A percentile compares a stretch with the other conserved stretches of the same genome.
These are phyloP conservation scores for Gymnopilus dilepis DNA, from an alignment of 768 basidiomycete genomes.

Conservation along the genomic window DNA sequence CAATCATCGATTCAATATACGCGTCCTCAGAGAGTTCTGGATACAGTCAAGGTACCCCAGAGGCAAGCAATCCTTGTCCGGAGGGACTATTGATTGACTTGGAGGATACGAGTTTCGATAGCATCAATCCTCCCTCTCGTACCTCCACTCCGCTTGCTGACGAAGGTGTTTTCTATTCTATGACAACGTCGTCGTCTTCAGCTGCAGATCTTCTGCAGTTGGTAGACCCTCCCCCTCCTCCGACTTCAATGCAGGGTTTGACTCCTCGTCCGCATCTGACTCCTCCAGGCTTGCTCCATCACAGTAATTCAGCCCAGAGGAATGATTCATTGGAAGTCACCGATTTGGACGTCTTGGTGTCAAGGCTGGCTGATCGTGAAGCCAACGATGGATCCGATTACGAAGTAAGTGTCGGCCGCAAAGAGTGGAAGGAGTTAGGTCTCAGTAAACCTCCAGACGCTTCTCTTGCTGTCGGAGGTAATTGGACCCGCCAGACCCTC, in stretches of 20 bases:
- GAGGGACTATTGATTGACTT: conserved; percentile 65
- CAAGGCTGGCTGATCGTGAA: conserved; percentile 53
- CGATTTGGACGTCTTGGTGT: conserved; percentile 67
- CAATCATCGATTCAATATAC: conserved; percentile 39
- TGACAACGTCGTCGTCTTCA: conserved; percentile 22
- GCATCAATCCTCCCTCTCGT: conserved; percentile 28
- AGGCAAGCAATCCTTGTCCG: conserved; percentile 34
- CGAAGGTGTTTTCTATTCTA: conserved; percentile 19
- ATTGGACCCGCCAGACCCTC: conserved; percentile 55
- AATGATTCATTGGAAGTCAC: conserved; percentile 46
- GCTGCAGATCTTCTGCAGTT: conserved; percentile 20
- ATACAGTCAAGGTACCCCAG: conserved; percentile 11
- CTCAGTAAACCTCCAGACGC: conserved; percentile 46
- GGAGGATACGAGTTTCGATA: conserved; percentile 44
- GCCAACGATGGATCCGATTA: conserved; percentile 61
- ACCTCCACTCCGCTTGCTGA: conserved; percentile 27
- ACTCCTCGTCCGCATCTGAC: conserved; percentile 9
- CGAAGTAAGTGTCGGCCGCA: conserved; percentile 57
- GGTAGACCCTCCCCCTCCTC: conserved; percentile 3
- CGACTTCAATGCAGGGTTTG: conserved; percentile 12
- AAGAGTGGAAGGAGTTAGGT: conserved; percentile 22
- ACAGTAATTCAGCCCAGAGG: conserved; percentile 10
- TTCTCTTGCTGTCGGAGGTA: conserved; percentile 64
- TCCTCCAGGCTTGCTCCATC: not conserved
- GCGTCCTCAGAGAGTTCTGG: conserved; percentile 32